Conservation (phyloP, 169 alveolate genomes). For the Cryptosporidium viatorum region DNA sequence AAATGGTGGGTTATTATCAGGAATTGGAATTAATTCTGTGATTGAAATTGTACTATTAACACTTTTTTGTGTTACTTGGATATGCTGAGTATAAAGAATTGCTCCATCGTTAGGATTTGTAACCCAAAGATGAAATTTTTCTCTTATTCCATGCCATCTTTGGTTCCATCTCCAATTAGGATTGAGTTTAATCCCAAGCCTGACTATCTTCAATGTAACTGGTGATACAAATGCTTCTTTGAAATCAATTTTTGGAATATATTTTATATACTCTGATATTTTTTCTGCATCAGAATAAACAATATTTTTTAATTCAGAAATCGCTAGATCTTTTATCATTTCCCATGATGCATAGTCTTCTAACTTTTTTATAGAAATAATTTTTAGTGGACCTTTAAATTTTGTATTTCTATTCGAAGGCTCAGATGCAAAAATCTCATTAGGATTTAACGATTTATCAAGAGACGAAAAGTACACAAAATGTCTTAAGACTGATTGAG, state of each 20-base stretch:
- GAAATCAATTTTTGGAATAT: slow-evolving; percentile 88
- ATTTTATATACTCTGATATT: slow-evolving; percentile 79
- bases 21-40: slow-evolving; percentile 78
- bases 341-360: slow-evolving; percentile 77
- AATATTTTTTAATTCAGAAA: slow-evolving; percentile 75
- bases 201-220: slow-evolving; percentile 86
- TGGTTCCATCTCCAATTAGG: slow-evolving; percentile 89
- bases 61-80: slow-evolving; percentile 81
- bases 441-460: slow-evolving; percentile 76
- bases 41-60: slow-evolving; percentile 76
- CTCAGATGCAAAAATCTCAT: slow-evolving; percentile 51
- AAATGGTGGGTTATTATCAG: slow-evolving; percentile 73
- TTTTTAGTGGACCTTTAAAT: slow-evolving; percentile 75
- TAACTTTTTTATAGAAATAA: slow-evolving; percentile 65
- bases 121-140: slow-evolving; percentile 85
- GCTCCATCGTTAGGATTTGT: slow-evolving; percentile 89
- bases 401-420: slow-evolving; percentile 53
- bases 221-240: slow-evolving; percentile 83
- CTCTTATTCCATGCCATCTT: slow-evolving; percentile 91
- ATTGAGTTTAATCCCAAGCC: slow-evolving; percentile 83
- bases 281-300: slow-evolving; percentile 79
- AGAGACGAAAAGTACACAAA: slow-evolving; percentile 81
- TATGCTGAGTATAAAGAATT: slow-evolving; percentile 88
- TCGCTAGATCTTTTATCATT: slow-evolving; percentile 72
- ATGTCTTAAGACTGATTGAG: slow-evolving; percentile 86